Evolutionary conservation across 768 basidiomycete genomes (phyloP), one percentile per base, ranked within the genome.

Genomic region (Boletus subcaerulescens): DNA sequence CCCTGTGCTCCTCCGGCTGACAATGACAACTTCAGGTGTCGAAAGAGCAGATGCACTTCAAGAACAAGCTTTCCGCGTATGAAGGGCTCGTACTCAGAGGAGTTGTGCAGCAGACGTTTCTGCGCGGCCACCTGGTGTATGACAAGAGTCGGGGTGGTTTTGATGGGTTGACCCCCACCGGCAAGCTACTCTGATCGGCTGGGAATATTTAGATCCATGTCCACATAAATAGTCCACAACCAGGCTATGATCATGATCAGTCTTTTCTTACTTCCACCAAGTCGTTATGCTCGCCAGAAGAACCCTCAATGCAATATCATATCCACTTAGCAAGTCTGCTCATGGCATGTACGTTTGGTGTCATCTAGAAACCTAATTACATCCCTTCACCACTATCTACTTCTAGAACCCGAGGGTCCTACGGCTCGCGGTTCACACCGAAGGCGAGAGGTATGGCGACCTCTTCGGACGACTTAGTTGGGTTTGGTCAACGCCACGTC

Each of bases 21-120:
- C 44, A 38, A 18, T 29, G 10, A 42, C 33, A 22, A 44, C 13
- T 17, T 13, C 56, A 94, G 92, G 88, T 94, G 22, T 85, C 85
- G 26, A 81, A 81, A 65, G 86, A 88, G 10, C 65, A 71, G 13
- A 76, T 98, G 13, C 78, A 85, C 50, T 98, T 96, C 80, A 97
- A 93, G 77, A 98, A 98, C 74, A 95, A 94, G 71, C 65, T 97
- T 18, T 91, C 91, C 4, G 91, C 96, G 3, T 98, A 95, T 68
- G 82, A 90, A 60, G 94, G 93, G 5, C 74, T 82, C 63, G 76
- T 64, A 17, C 77, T 97, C 42, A 74, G 62, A 15, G 96, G 96
- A 0, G 74, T 74, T n/a, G 90, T 94, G 35, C 74, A 82, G 55
- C 76, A 86, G 70, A 93, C 91, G 0, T 91, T 82, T 68, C 74